phyloP scores from a whole-genome alignment of 805 yeast species.

The Pichia exigua region DNA sequence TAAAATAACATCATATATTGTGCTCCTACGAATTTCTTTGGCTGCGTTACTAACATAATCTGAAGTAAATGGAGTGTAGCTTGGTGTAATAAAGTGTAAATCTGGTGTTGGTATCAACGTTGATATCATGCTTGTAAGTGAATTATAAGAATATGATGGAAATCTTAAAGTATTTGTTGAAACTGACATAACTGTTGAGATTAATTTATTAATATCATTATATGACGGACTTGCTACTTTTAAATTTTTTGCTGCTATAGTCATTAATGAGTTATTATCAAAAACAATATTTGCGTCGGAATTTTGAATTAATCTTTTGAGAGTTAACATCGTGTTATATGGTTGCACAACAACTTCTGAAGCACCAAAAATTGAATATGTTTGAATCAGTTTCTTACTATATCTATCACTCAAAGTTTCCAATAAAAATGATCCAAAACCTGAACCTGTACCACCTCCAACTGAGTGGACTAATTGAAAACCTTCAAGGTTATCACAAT shows the following conservation, averaged over 20 bases:
- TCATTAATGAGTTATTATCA: slow-evolving; percentile 78
- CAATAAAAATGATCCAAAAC: slow-evolving; percentile 62
- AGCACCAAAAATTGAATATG: slow-evolving; percentile 81
- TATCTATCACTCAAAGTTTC: slow-evolving; percentile 76
- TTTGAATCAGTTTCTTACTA: slow-evolving; percentile 73
- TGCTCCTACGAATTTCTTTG: slow-evolving; percentile 53
- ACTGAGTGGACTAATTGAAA: slow-evolving; percentile 90
- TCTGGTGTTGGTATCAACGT: slow-evolving; percentile 82
- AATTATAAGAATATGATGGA: slow-evolving; percentile 87
- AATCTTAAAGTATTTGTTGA: slow-evolving; percentile 74
- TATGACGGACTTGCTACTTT: slow-evolving; percentile 56
- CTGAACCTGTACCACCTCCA: slow-evolving; percentile 99
- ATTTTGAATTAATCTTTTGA: slow-evolving; percentile 71
- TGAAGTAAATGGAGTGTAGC: slow-evolving; percentile 68
- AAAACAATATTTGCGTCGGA: slow-evolving; percentile 79
- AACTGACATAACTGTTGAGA: slow-evolving; percentile 77
- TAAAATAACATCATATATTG: slow-evolving; percentile 78
- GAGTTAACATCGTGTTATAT: slow-evolving; percentile 78
- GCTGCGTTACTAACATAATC: slow-evolving; percentile 41
- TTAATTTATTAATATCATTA: slow-evolving; percentile 74
- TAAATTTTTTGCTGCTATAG: slow-evolving; percentile 59
- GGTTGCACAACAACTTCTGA: slow-evolving; percentile 99
- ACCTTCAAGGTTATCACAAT: slow-evolving; percentile 82
- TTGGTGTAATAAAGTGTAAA: slow-evolving; percentile 64
- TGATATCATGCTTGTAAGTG: slow-evolving; percentile 72